A percentile compares a stretch with the other conserved stretches of the same genome.
These are phyloP conservation scores for baker's yeast (Saccharomyces cerevisiae) DNA, from an alignment of 805 yeast species.

Conservation along the genomic window DNA sequence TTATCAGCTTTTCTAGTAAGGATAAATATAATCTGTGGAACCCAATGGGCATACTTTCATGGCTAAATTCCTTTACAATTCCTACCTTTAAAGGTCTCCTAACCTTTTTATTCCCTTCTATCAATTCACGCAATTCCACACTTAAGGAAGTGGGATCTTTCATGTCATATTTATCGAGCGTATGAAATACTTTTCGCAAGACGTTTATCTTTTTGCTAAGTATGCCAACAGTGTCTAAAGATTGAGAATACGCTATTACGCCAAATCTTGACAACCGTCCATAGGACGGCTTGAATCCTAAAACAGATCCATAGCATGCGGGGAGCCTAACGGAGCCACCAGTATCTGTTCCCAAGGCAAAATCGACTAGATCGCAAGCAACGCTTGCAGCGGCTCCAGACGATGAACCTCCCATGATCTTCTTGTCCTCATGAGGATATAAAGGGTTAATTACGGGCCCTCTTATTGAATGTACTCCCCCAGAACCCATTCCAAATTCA, in stretches of 20 bases:
- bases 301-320: constrained; percentile 73
- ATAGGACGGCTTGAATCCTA: constrained; percentile 90
- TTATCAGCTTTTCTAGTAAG: constrained; percentile 37
- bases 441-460: constrained; percentile 55
- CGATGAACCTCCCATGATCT: constrained; percentile 82
- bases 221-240: constrained; percentile 90
- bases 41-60: constrained; percentile 43
- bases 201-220: constrained; percentile 43
- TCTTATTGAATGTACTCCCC: constrained; percentile 45
- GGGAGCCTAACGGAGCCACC: constrained; percentile 96
- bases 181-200: constrained; percentile 42
- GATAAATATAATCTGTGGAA: constrained; percentile 42
- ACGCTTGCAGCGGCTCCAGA: constrained; percentile 96
- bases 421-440: constrained; percentile 27
- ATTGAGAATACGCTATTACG: constrained; percentile 85
- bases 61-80: constrained; percentile 57
- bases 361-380: constrained; percentile 53
- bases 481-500: constrained; percentile 96
- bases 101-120: constrained; percentile 3
- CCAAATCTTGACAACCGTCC: constrained; percentile 92
- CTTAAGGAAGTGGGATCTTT: constrained; percentile 73
- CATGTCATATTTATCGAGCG: constrained; percentile 53
- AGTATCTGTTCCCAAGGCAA: constrained; percentile 89
- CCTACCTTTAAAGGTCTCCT: constrained; percentile 47
- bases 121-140: constrained; percentile 27